Base-by-base conservation (phyloP, 495 filamentous ascomycete species). In the Podospora australis region DNA sequence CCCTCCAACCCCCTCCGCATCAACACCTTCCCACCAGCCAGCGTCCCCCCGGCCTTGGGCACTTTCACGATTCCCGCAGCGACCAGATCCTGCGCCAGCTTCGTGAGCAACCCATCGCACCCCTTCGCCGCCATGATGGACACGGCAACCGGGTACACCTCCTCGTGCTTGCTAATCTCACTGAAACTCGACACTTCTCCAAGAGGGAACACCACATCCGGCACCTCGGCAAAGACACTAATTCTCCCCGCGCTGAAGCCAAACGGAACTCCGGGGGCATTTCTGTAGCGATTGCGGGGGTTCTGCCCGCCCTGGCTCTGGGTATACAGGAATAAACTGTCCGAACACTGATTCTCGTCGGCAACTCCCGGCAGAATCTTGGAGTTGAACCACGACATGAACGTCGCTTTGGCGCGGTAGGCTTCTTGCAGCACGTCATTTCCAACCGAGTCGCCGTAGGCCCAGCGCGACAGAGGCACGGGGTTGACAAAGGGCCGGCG, bases 81-180 rank as follows among this genome's bases (percentile, higher is more conserved):
- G 1, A 70, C 60, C 20, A 86, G 47, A 24, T 75, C 77, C 48
- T 70, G 58, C n/a, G 79, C 71, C 32, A 84, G 55, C 25, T 63
- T 69, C 11, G 73, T 78, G 36, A 84, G 57, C 63, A 84, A 67
- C 0, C 73, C 69, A 63, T 86, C 82, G 49, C 82, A 85, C 0
- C 80, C 81, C 39, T 74, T 73, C 2, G 79, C 75, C 2, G 75
- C 80, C 58, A 81, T 61, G 28, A 86, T 66, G 48, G 76, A 70
- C 16, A 84, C 70, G 0, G 72, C 73, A 0, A 86, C 80, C 1
- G 81, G 81, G 26, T 83, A 51, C 24, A 68, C 67, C 62, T 84
- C 82, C 21, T 62, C 64, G 39, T 78, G 66, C 1, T 70, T 40
- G 0, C 78, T 78, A 44, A 83, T 71, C 4, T 64, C 73, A 4